Evolutionary conservation across 768 basidiomycete genomes (phyloP).

Genomic region (Daedaleopsis sinensis): DNA sequence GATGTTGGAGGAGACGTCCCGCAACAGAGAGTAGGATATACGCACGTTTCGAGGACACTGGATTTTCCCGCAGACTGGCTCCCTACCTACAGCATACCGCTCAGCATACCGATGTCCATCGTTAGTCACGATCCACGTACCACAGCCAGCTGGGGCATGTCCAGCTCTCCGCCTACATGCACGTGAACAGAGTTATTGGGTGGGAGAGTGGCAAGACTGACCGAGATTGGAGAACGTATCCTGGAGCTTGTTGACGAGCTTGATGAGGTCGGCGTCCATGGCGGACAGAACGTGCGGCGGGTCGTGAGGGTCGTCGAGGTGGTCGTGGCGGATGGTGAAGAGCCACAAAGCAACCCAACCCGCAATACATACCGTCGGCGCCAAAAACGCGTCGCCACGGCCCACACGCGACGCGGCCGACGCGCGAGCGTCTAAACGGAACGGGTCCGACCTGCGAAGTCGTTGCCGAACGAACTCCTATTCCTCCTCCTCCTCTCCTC

Average conservation of each 20-base stretch:
- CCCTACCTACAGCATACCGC: slow-evolving; percentile 64
- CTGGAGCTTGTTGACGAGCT: slow-evolving; percentile 93
- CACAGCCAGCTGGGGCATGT: slow-evolving; percentile 91
- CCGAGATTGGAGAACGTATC: slow-evolving; percentile 90
- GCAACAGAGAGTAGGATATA: slow-evolving; percentile 20
- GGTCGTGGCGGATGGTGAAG: not conserved
- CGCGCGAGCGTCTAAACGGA: not conserved
- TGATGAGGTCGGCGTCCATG: slow-evolving; percentile 96
- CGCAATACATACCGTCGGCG: slow-evolving; percentile 1
- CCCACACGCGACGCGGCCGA: slow-evolving; percentile 16
- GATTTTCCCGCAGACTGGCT: slow-evolving; percentile 98
- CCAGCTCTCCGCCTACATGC: slow-evolving; percentile 77
- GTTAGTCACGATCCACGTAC: slow-evolving; percentile 49
- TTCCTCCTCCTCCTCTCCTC: not conserved
- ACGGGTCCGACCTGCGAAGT: not conserved
- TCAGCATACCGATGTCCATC: slow-evolving; percentile 2
- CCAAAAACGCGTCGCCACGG: slow-evolving; percentile 24
- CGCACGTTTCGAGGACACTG: slow-evolving; percentile 93
- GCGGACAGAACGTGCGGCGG: slow-evolving; percentile 14
- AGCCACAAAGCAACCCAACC: not conserved
- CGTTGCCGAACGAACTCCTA: not conserved
- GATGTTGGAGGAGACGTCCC: not conserved
- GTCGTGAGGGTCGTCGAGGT: slow-evolving; percentile 22
- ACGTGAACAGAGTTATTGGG: slow-evolving; percentile 16
- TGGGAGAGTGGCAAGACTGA: slow-evolving; percentile 41